Percentiles rank a stretch among this genome's conserved stretches.
Conservation (phyloP, 495 filamentous ascomycete species). For the Aeminium ludgeri region DNA sequence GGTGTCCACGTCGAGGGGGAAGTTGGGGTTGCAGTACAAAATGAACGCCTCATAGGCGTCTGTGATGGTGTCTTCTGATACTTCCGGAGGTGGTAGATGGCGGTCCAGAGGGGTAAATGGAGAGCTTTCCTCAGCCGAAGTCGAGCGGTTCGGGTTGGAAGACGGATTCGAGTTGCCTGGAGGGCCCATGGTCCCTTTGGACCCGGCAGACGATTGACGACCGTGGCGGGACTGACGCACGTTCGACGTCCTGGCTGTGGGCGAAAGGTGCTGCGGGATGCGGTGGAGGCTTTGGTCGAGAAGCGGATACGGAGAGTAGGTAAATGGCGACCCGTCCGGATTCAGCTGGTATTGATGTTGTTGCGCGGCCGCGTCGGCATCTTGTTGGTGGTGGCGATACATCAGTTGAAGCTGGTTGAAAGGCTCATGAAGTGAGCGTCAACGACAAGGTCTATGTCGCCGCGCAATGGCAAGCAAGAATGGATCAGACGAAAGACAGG, state of each 20-base stretch:
- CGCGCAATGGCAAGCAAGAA: too few relatives aligned
- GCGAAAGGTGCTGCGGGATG: slow-evolving; percentile 1
- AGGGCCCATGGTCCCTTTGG: not conserved
- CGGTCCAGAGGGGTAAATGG: slow-evolving; percentile 22
- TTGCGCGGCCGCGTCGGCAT: slow-evolving; percentile 5
- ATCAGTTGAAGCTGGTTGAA: too few relatives aligned
- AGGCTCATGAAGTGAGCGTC: too few relatives aligned
- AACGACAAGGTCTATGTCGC: too few relatives aligned
- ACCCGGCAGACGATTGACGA: not conserved
- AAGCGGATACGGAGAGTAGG: not conserved
- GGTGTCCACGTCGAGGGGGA: slow-evolving; percentile 23
- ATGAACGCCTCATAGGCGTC: slow-evolving; percentile 81
- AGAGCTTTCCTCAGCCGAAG: not conserved
- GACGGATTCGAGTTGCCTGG: not conserved
- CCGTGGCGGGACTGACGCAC: not conserved
- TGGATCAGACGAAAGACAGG: too few relatives aligned
- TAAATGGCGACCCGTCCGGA: not conserved
- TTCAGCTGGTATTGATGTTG: slow-evolving; percentile 5
- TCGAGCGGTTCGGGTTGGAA: not conserved
- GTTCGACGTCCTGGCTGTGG: not conserved
- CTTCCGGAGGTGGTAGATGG: slow-evolving; percentile 47
- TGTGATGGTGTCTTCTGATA: slow-evolving; percentile 57
- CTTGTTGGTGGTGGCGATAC: slow-evolving; percentile 5
- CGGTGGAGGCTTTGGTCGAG: not conserved
- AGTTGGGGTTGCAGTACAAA: slow-evolving; percentile 51